A percentile compares a stretch with the other conserved stretches of the same genome.
These are phyloP conservation scores for Saccharomycopsis sp. DNA, from an alignment of 805 yeast genomes.

Conservation along the genomic window DNA sequence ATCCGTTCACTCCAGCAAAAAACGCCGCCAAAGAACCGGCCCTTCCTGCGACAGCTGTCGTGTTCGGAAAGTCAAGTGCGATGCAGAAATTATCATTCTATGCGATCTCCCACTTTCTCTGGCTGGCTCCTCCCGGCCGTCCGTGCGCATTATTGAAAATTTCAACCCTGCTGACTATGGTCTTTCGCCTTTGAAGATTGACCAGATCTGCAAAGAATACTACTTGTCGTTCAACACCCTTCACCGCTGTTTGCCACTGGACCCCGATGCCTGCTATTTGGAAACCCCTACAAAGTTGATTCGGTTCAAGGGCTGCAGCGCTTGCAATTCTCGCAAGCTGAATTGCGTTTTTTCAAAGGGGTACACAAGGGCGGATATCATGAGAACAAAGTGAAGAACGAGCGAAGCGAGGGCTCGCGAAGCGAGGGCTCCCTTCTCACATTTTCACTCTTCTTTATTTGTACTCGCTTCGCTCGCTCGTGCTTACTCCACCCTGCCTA, in stretches of 20 bases:
- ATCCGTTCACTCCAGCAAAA: too few relatives aligned
- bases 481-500: too few relatives aligned
- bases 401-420: too few relatives aligned
- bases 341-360: slow-evolving; percentile 55
- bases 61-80: slow-evolving; percentile 61
- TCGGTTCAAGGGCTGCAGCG: slow-evolving; percentile 45
- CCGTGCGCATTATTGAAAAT: too few relatives aligned
- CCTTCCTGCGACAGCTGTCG: slow-evolving; percentile 72
- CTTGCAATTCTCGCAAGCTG: slow-evolving; percentile 39
- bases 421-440: too few relatives aligned
- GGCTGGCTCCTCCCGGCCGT: slow-evolving; percentile 6
- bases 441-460: too few relatives aligned
- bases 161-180: slow-evolving; percentile 14
- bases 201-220: slow-evolving; percentile 10
- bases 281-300: slow-evolving; percentile 30
- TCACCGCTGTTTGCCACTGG: neutral
- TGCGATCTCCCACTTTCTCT: slow-evolving; percentile 4
- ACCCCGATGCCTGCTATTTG: slow-evolving; percentile 17
- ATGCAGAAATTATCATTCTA: slow-evolving; percentile 39
- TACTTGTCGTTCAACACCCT: neutral
- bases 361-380: slow-evolving; percentile 53
- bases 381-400: too few relatives aligned
- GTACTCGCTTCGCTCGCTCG: too few relatives aligned
- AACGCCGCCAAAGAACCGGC: slow-evolving; percentile 52
- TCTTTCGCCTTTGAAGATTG: slow-evolving; percentile 1